Evolutionary conservation across 495 filamentous ascomycete species (phyloP), one percentile per base, ranked within the genome.

Genomic region (Tuber indicum): DNA sequence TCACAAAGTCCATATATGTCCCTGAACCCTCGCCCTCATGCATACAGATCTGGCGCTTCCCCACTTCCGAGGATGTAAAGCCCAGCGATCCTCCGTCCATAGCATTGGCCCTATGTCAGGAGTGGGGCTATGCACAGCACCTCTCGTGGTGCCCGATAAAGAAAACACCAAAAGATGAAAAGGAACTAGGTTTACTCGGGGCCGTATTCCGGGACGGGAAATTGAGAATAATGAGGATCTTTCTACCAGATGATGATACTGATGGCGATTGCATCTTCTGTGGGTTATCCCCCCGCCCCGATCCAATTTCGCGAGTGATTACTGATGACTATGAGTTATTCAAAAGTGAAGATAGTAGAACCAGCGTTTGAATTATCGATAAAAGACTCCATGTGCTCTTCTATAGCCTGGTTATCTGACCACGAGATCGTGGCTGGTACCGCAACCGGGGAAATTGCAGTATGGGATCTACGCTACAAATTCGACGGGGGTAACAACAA

Each of bases 81-180:
- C 79, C 79, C 52, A 32, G 71, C 4, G 75, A 52, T 9, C 52
- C 78, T 4, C 82, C 82, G 16, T 78, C 73, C 0, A 77, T 83
- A 26, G 75, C 79, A 3, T 80, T 88, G n/a, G 86, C 88, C 5
- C 77, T 92, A 32, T 92, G 90, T 79, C 88, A 88, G 5, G 85
- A 90, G 10, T 92, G 91, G 90, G 91, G 90, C 6, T 84, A 88
- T 74, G 80, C 90, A 21, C 87, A 86, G 74, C 85, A 86, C n/a
- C 85, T 92, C 32, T 84, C 87, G 73, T 92, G 90, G 90, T 92
- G 91, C 79, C 89, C 88, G 45, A 84, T 89, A 79, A 84, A 84
- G 10, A 85, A 86, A 75, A 81, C 79, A 72, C 77, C 79, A 32
- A 82, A 83, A 69, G 83, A 84, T 2, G 81, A 85, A 70, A 85